Evolutionary conservation across 2,329 filamentous ascomycete genomes (phyloP), one percentile per base, ranked within the genome.

Genomic region (Cercospora sp.): DNA sequence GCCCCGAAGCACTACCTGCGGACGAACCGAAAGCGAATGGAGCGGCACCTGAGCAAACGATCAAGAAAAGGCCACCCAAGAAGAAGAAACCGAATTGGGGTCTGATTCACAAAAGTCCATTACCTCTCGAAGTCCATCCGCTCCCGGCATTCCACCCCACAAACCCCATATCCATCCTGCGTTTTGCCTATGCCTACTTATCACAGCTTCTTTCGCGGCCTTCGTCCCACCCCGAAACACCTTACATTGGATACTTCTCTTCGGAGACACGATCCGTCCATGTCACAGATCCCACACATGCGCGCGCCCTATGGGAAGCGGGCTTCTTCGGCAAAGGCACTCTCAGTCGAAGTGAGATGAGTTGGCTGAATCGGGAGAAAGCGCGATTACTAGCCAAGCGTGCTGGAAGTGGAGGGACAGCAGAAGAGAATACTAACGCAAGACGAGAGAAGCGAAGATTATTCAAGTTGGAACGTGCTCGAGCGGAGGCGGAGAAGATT

Each of bases 311-410:
- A 26, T 99, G 96, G 95, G 92, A 97, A 80, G 92, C 96, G 82
- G 95, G 95, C 5, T 99, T 99, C 81, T 99, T 94, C 80, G 96
- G 96, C 59, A 97, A 97, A 80, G 95, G 95, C 55, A 94, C 85
- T 74, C 83, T 98, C 67, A 97, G 94, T 82, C 89, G 96, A 74
- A 97, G 94, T 83, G 94, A 99, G 79, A 94, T 94, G 3, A 95
- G 89, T 73, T 99, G 95, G 95, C 80, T 97, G 61, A 91, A 91
- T 71, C 86, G 91, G 70, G 93, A 97, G 80, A 90, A 92, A 79
- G 89, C 90, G 30, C 87, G 90, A 61, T 81, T 89, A 28, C 86
- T 87, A 60, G 74, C 76, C 12, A 63, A 69, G 53, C 64, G 68
- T 28, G 61, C 51, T 3, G 70, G 74, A 60, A 30, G 57, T 16